Percentiles rank a stretch among this genome's conserved stretches.
Evolutionary conservation across 331 rosid species (phyloP).

Genomic region (Malus hybrid): DNA sequence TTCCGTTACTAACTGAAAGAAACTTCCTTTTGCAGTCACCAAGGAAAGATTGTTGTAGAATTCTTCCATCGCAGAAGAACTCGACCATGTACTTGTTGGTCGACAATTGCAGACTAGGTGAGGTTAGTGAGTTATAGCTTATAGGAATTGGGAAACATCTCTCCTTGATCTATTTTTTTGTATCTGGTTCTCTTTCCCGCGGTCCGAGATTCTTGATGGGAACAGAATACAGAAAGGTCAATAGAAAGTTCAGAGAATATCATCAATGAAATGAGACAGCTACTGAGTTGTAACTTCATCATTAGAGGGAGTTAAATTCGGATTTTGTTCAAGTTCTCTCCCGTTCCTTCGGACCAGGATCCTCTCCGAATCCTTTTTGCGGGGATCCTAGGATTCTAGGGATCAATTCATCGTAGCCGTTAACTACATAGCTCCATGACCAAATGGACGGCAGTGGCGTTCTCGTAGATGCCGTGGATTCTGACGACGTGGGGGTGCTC

Average conservation of each 20-base stretch:
- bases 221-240: conserved; percentile 11
- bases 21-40: conserved; percentile 61
- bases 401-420: no score
- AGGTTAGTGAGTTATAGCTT: conserved; percentile 47
- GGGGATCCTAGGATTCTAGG: no score
- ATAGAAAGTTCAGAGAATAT: conserved; percentile 10
- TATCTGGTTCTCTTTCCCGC: conserved; percentile 6
- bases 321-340: no score
- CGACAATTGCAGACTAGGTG: conserved; percentile 54
- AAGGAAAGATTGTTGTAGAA: conserved; percentile 84
- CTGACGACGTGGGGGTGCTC: conserved; percentile 33
- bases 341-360: no score
- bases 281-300: background rate
- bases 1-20: conserved; percentile 1
- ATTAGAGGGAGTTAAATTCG: no score
- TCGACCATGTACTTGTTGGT: conserved; percentile 55
- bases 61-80: conserved; percentile 42
- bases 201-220: conserved; percentile 4
- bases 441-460: conserved; percentile 19
- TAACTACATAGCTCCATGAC: conserved; percentile 28
- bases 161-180: background rate
- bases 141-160: conserved; percentile 9
- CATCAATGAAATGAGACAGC: conserved; percentile 10
- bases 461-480: conserved; percentile 31
- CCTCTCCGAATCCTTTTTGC: no score